Evolutionary conservation across 345 rosid species (phyloP), one percentile per base, ranked within the genome.

Genomic region (Eucalyptus polybractea): DNA sequence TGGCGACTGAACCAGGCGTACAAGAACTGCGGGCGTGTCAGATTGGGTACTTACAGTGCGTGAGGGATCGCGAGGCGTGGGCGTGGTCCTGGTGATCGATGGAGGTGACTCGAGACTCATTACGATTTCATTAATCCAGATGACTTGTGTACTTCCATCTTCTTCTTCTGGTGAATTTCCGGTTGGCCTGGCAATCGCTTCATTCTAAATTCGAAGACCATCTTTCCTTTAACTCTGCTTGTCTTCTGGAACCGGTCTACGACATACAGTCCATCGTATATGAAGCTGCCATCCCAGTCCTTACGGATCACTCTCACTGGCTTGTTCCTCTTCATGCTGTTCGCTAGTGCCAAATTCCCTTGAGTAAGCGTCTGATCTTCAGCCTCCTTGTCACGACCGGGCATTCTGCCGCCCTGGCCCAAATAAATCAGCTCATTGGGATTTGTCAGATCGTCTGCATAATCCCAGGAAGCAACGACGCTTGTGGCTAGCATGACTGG

Each of bases 331-430:
- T 13, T 13, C 37, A 86, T 76, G 87, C 90, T 89, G 67, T 89
- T 91, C 91, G 33, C 86, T 40, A 91, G 49, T 3, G 91, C 89
- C 10, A 88, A 56, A 53, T 91, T 91, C 11, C 92, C 92, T 7
- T 88, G 47, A 24, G 37, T 81, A 15, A 91, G 92, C 49, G 86
- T 89, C 72, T 91, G 92, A 56, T 91, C 92, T 76, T 91, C 89
- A 7, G 88, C 31, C 29, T 22, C n/a, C 83, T 88, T 88, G 13
- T 37, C 47, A 6, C 67, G 27, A 21, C 47, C 13, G 22, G 56
- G 37, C 47, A 31, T 45, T 37, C 91, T 90, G 25, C 92, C 91
- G 25, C 92, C 92, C 14, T 89, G 50, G 10, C 92, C 91, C 31
- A 87, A 33, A 8, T 91, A 91, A 56, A 87, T 27, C 86, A 91